Evolutionary conservation across 306 rosid species (phyloP).

Genomic region (Glycine tomentella): DNA sequence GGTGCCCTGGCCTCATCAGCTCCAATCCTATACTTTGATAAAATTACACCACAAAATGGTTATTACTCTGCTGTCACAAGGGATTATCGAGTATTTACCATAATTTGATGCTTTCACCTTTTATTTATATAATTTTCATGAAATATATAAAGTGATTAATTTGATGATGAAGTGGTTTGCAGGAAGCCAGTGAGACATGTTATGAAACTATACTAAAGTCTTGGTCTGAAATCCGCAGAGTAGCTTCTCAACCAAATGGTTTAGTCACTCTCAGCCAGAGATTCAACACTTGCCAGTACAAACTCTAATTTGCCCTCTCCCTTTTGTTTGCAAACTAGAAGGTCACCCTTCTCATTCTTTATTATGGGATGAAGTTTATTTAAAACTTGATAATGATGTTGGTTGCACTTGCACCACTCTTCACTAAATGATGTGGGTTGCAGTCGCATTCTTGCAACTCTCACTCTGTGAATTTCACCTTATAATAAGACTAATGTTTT

Average conservation of each 20-base stretch:
- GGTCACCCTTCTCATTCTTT: neutral
- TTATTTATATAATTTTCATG: neutral
- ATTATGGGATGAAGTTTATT: neutral
- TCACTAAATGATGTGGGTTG: neutral
- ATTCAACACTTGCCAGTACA: constrained; percentile 63
- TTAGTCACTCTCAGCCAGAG: constrained; percentile 57
- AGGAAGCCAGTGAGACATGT: constrained; percentile 75
- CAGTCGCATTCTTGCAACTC: neutral
- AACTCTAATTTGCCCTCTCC: too few species aligned
- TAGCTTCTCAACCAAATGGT: constrained; percentile 56
- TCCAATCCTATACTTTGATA: constrained; percentile 75
- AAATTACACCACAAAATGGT: constrained; percentile 59
- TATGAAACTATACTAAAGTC: constrained; percentile 58
- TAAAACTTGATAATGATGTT: neutral
- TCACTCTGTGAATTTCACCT: neutral
- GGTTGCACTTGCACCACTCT: too few species aligned
- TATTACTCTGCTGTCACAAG: constrained; percentile 62
- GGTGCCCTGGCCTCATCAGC: constrained; percentile 92
- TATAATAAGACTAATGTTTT: neutral
- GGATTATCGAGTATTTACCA: constrained; percentile 60
- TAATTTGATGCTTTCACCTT: neutral
- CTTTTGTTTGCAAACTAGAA: too few species aligned
- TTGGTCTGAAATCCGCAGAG: constrained; percentile 62
- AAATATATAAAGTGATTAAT: neutral
- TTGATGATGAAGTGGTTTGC: constrained; percentile 3